Conservation (phyloP, 1,139 yeast species). For the Magnusiomyces ingens region DNA sequence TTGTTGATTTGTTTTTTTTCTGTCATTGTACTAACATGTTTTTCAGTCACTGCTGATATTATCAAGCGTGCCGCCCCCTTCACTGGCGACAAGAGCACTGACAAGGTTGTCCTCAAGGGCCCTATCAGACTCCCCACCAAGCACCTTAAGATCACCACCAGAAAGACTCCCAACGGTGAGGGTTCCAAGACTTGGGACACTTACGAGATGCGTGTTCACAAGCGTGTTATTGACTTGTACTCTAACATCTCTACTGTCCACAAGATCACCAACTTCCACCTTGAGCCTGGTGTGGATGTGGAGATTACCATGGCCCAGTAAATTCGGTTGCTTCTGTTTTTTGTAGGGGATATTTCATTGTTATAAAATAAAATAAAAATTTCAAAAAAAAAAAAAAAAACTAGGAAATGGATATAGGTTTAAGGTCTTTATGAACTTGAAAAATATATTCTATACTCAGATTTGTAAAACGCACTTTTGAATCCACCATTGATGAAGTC, state of each 20-base stretch:
- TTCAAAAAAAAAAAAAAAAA: not conserved
- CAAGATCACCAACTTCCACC: conserved; percentile 91
- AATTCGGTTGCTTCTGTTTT: conserved; percentile 13
- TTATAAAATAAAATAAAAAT: conserved; percentile 12
- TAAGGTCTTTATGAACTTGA: not conserved
- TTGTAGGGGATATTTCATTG: not conserved
- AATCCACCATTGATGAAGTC: conserved; percentile 70
- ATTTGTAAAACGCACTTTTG: conserved; percentile 22
- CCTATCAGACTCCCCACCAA: conserved; percentile 99
- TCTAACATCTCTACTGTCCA: conserved; percentile 93
- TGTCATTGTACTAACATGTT: conserved; percentile 5
- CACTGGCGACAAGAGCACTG: conserved; percentile 40
- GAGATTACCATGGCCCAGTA: conserved; percentile 40
- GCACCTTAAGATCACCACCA: conserved; percentile 97
- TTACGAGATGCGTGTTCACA: conserved; percentile 99
- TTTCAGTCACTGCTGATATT: conserved; percentile 69
- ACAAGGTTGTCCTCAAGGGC: conserved; percentile 49
- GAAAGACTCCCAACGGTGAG: conserved; percentile 99
- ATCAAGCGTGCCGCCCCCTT: conserved; percentile 77
- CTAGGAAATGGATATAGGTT: not conserved
- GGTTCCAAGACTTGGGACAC: conserved; percentile 99
- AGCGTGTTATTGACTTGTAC: conserved; percentile 97
- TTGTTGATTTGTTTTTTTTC: not conserved
- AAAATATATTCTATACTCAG: not conserved
- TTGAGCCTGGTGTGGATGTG: conserved; percentile 46